phyloP scores from a whole-genome alignment of 306 rosid genomes.

The Malus sylvestris region DNA sequence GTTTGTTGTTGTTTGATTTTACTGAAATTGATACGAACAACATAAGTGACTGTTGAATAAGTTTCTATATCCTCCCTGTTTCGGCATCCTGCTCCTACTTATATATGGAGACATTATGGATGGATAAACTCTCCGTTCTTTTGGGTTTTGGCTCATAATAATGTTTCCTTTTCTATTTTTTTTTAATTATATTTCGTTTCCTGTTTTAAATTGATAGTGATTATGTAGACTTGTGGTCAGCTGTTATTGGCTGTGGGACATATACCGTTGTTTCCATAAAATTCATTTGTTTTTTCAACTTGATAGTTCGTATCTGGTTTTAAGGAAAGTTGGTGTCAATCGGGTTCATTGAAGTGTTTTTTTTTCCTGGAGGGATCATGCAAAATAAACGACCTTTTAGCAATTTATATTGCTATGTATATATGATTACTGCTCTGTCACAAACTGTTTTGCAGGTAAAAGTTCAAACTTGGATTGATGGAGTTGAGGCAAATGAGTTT shows the following conservation, averaged over 20 bases:
- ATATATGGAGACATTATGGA: neutral
- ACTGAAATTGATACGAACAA: neutral
- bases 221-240: neutral
- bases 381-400: neutral
- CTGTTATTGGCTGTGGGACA: neutral
- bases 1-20: neutral
- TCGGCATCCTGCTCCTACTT: neutral
- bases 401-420: neutral
- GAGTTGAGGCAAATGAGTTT: constrained; percentile 60
- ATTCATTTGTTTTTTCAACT: neutral
- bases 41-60: neutral
- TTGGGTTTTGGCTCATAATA: neutral
- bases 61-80: neutral
- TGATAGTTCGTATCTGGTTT: neutral
- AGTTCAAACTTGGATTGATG: constrained; percentile 96
- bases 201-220: neutral
- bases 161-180: neutral
- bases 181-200: neutral
- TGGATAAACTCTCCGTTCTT: neutral
- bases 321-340: neutral
- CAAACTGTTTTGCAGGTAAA: constrained; percentile 50
- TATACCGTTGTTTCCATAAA: neutral
- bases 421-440: neutral
- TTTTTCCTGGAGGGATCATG: neutral
- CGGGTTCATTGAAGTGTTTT: neutral